Conservation (phyloP, 2,329 filamentous ascomycete genomes). For the Rhinocladiella similis region DNA sequence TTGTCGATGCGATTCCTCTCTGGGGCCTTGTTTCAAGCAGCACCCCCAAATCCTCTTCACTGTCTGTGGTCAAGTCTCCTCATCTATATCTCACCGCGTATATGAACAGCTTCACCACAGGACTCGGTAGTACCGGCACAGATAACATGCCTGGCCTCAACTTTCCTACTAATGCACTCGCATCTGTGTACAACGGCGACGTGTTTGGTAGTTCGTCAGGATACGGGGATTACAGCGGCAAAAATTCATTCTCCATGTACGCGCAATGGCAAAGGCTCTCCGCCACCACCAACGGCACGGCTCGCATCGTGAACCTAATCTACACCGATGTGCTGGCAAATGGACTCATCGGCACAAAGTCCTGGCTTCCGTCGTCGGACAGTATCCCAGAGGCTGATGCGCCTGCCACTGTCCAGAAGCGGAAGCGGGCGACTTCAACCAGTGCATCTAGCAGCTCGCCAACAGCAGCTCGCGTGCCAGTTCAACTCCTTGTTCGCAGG, state of each 20-base stretch:
- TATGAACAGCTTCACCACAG: too few relatives aligned
- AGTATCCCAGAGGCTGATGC: too few relatives aligned
- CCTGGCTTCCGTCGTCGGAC: slow-evolving; percentile 7
- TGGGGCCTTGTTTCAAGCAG: slow-evolving; percentile 44
- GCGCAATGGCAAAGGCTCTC: slow-evolving; percentile 43
- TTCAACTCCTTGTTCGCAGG: slow-evolving; percentile 32
- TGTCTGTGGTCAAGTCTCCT: slow-evolving; percentile 36
- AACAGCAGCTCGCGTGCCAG: slow-evolving; percentile 15
- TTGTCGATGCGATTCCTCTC: slow-evolving; percentile 34
- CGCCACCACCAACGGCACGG: slow-evolving; percentile 28
- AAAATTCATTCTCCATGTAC: slow-evolving; percentile 41
- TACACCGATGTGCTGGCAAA: slow-evolving; percentile 48
- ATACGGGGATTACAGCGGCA: slow-evolving; percentile 40
- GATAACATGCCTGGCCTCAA: too few relatives aligned
- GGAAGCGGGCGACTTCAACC: not conserved
- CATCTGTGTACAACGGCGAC: too few relatives aligned
- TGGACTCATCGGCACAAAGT: slow-evolving; percentile 41
- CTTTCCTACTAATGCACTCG: too few relatives aligned
- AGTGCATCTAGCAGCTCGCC: not conserved
- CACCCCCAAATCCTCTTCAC: slow-evolving; percentile 33
- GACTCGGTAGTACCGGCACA: too few relatives aligned
- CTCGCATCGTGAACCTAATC: slow-evolving; percentile 44
- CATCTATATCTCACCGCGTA: slow-evolving; percentile 36
- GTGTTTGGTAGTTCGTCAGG: too few relatives aligned
- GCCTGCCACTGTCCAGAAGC: not conserved